These are phyloP conservation scores for Pseudogymnoascus sp. DNA, from an alignment of 2,329 filamentous ascomycete species.

Conservation along the genomic window DNA sequence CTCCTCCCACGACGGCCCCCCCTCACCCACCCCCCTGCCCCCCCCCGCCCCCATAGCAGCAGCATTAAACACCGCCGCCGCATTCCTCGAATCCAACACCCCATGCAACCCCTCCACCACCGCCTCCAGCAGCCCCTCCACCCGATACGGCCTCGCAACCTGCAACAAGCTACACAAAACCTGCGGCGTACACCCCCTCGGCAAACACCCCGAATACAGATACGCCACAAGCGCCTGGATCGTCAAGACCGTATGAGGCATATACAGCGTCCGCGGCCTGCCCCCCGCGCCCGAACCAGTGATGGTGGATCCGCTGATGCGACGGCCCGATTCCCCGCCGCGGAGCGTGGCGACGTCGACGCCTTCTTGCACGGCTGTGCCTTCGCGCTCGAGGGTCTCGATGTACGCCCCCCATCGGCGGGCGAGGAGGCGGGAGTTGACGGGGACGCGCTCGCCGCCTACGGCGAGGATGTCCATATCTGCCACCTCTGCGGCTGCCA, in stretches of 20 bases:
- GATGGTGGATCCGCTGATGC: not conserved
- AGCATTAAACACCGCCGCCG: constrained; percentile 94
- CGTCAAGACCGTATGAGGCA: constrained; percentile 86
- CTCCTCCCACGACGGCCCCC: no score
- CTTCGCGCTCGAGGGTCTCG: constrained; percentile 80
- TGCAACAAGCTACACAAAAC: constrained; percentile 93
- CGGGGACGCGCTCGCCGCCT: constrained; percentile 81
- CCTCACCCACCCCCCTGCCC: no score
- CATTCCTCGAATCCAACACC: constrained; percentile 84
- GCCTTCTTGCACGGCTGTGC: constrained; percentile 61
- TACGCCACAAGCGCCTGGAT: constrained; percentile 86
- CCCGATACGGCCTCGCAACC: constrained; percentile 82
- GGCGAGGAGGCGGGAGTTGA: constrained; percentile 83
- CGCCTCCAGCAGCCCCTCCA: constrained; percentile 86
- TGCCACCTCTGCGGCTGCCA: constrained; percentile 72
- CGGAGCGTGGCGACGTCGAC: constrained; percentile 69
- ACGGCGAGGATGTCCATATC: constrained; percentile 97
- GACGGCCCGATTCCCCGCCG: not conserved
- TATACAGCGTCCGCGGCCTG: constrained; percentile 77
- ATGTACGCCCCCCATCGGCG: constrained; percentile 94
- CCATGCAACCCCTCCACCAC: constrained; percentile 86
- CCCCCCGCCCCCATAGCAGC: constrained; percentile 89
- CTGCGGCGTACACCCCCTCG: constrained; percentile 78
- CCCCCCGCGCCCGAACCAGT: constrained; percentile 31
- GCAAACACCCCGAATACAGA: constrained; percentile 85